Percentiles rank a stretch among this genome's conserved stretches.
Conservation (phyloP, 352 stramenopile genomes). For the Blastocystis sp. region DNA sequence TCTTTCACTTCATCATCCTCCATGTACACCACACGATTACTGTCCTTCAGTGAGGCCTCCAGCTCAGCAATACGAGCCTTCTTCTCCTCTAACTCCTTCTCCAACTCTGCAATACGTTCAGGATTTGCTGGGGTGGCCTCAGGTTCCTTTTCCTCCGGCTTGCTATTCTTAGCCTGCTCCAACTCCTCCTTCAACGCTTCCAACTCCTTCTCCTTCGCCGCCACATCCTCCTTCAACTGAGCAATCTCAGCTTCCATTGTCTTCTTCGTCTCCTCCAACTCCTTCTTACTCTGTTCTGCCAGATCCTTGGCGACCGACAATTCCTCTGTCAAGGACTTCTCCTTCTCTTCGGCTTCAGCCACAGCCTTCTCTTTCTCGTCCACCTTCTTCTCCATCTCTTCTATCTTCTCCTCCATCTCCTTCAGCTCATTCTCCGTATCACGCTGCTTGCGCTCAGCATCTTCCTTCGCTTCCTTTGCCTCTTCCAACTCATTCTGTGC, state of each 20-base stretch:
- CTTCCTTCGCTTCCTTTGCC: background rate
- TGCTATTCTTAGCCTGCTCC: background rate
- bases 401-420: background rate
- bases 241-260: background rate
- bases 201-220: background rate
- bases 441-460: background rate
- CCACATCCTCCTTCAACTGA: background rate
- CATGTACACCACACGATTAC: background rate
- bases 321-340: background rate
- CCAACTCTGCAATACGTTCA: background rate
- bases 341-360: background rate
- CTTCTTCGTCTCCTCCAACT: background rate
- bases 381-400: background rate
- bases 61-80: conserved; percentile 18
- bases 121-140: background rate
- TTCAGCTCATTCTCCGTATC: background rate
- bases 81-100: conserved; percentile 36
- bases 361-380: conserved; percentile 16
- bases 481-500: background rate
- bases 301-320: background rate
- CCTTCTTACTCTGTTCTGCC: background rate
- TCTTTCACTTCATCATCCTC: background rate
- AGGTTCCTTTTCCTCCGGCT: background rate
- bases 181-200: background rate
- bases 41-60: background rate